These are phyloP conservation scores for Calonectria pseudoturangicola DNA, from an alignment of 2,329 filamentous ascomycete species.

Conservation along the genomic window DNA sequence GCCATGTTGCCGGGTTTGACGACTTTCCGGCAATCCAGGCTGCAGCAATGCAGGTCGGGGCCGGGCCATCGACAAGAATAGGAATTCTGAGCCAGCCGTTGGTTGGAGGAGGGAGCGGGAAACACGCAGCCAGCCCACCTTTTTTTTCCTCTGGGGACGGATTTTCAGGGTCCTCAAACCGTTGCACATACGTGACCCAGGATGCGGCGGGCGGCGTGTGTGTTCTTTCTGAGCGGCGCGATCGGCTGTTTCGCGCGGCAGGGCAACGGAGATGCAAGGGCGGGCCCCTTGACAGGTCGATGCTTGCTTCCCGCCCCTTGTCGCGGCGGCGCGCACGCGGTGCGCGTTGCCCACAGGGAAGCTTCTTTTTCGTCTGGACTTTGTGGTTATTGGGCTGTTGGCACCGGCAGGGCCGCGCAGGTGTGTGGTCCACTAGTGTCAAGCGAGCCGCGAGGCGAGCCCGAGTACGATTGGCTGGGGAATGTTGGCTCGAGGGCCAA, in stretches of 20 bases:
- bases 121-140: constrained; percentile 15
- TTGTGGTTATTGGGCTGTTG: constrained; percentile 17
- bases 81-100: background rate
- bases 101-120: background rate
- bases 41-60: constrained; percentile 9
- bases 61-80: background rate
- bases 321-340: background rate
- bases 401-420: background rate
- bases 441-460: background rate
- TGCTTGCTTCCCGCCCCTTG: constrained; percentile 38
- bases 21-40: background rate
- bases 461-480: background rate
- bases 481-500: too few relatives aligned
- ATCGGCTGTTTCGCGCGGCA: constrained; percentile 21
- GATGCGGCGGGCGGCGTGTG: too few relatives aligned
- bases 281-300: constrained; percentile 8
- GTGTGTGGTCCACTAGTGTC: background rate
- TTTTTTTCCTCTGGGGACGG: background rate
- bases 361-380: constrained; percentile 7
- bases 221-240: background rate
- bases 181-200: background rate
- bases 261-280: constrained; percentile 17
- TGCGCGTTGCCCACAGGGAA: constrained; percentile 13
- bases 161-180: constrained; percentile 6
- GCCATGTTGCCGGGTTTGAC: background rate